phyloP scores from a whole-genome alignment of 768 basidiomycete genomes.

The Leccinum rimulosum region DNA sequence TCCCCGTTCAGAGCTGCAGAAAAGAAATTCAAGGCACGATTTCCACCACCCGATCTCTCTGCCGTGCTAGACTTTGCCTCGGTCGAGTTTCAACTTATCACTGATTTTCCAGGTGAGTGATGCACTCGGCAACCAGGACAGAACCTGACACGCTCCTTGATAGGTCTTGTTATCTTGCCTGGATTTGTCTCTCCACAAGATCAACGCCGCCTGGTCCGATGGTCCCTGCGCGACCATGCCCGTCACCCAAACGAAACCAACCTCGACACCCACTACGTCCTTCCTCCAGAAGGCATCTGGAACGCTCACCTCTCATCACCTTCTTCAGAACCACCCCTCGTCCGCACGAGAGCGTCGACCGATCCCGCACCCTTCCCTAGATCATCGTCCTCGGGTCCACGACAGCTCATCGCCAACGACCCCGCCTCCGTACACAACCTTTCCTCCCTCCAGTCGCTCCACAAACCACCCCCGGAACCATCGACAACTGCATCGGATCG shows the following conservation, averaged over 20 bases:
- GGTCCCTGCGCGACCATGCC: slow-evolving; percentile 77
- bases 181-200: slow-evolving; percentile 57
- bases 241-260: slow-evolving; percentile 83
- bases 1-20: slow-evolving; percentile 75
- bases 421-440: slow-evolving; percentile 62
- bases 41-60: slow-evolving; percentile 73
- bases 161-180: slow-evolving; percentile 88
- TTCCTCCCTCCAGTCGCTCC: slow-evolving; percentile 45
- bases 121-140: not conserved
- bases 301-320: slow-evolving; percentile 42
- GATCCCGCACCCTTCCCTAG: slow-evolving; percentile 6
- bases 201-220: slow-evolving; percentile 68
- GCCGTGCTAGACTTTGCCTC: slow-evolving; percentile 66
- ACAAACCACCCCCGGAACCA: slow-evolving; percentile 64
- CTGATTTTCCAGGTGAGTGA: slow-evolving; percentile 41
- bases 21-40: slow-evolving; percentile 76
- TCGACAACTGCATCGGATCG: slow-evolving; percentile 55
- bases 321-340: slow-evolving; percentile 37
- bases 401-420: slow-evolving; percentile 68
- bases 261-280: slow-evolving; percentile 79
- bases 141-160: not conserved
- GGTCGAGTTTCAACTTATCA: slow-evolving; percentile 13
- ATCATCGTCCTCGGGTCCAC: slow-evolving; percentile 45
- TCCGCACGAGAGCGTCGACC: slow-evolving; percentile 37
- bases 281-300: slow-evolving; percentile 82